These are phyloP conservation scores for Corchorus olitorius DNA, from an alignment of 345 rosid genomes.

Conservation along the genomic window DNA sequence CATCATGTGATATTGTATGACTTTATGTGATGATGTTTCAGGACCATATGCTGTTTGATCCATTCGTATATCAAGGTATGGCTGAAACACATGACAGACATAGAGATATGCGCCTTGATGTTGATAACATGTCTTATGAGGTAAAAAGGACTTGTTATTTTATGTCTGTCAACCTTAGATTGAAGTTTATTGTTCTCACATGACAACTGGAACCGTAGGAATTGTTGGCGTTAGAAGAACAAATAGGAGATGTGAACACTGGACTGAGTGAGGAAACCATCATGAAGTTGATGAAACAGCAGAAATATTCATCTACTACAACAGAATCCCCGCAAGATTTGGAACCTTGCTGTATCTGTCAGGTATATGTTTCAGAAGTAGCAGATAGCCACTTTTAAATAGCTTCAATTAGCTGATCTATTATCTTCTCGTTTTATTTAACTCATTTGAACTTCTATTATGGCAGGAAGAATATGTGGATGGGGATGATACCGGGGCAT, in stretches of 20 bases:
- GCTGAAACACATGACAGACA: constrained; percentile 86
- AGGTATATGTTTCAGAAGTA: constrained; percentile 48
- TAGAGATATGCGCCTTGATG: constrained; percentile 91
- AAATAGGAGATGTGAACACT: constrained; percentile 84
- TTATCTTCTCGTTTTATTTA: background rate
- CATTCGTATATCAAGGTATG: constrained; percentile 63
- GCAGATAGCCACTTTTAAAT: background rate
- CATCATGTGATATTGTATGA: background rate
- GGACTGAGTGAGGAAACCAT: constrained; percentile 80
- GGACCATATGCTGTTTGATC: constrained; percentile 89
- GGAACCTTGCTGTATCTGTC: constrained; percentile 93
- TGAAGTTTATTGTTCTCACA: constrained; percentile 7
- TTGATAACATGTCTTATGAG: constrained; percentile 98
- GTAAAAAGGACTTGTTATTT: constrained; percentile 37
- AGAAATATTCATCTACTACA: constrained; percentile 34
- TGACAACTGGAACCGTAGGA: constrained; percentile 49
- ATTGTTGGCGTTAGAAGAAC: constrained; percentile 85
- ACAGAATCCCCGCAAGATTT: constrained; percentile 37
- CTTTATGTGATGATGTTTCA: constrained; percentile 31
- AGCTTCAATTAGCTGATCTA: background rate
- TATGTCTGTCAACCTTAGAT: background rate
- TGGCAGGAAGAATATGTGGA: constrained; percentile 76
- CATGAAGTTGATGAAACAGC: constrained; percentile 52
- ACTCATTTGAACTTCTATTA: background rate
- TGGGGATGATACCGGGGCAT: constrained; percentile 72